Base-by-base conservation (phyloP, 1,284 basidiomycete genomes). In the Irpex sp. region DNA sequence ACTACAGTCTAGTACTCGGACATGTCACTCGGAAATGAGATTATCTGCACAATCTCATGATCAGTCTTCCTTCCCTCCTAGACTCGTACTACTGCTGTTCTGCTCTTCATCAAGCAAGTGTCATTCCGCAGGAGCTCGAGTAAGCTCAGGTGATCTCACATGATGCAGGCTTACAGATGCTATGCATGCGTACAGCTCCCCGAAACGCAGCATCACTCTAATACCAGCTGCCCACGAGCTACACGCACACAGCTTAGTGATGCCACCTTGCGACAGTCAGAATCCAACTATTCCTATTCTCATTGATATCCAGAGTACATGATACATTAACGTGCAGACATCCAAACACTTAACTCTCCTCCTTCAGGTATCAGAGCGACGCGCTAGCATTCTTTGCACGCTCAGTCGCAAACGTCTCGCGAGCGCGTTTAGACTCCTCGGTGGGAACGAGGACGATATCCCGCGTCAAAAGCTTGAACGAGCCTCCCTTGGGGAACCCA, bases 391-490 rank as follows among this genome's bases (percentile, higher is more conserved):
- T 68, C 70, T 70, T 71, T 44, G 70, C 68, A 38, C 65, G 66
- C 62, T 74, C 70, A 54, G 65, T 62, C n/a, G 70, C 70, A 54
- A 68, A 71, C 59, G 65, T 60, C 68, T 71, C 72, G 31, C 67
- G 71, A 9, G 72, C 75, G 34, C 72, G 76, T 49, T 71, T 72
- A 4, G 78, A 77, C 71, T 87, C 82, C 57, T 79, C 82, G 31
- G 81, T 77, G 1, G 85, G 86, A 11, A 84, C 81, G 7, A 92
- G 75, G 3, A 89, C 74, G 62, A 92, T 82, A 68, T 92, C 86
- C 21, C 76, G 77, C 64, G 86, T 79, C 63, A 93, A 72, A 52
- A 85, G 79, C 70, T 83, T 82, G 78, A 89, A 90, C 3, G 83
- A 79, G 38, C 80, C 82, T 4, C 82, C 83, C 36, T 83, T 79